Percentiles rank a stretch among this genome's conserved stretches.
phyloP scores from a whole-genome alignment of 352 stramenopile genomes.

The Globisporangium cystogenes region DNA sequence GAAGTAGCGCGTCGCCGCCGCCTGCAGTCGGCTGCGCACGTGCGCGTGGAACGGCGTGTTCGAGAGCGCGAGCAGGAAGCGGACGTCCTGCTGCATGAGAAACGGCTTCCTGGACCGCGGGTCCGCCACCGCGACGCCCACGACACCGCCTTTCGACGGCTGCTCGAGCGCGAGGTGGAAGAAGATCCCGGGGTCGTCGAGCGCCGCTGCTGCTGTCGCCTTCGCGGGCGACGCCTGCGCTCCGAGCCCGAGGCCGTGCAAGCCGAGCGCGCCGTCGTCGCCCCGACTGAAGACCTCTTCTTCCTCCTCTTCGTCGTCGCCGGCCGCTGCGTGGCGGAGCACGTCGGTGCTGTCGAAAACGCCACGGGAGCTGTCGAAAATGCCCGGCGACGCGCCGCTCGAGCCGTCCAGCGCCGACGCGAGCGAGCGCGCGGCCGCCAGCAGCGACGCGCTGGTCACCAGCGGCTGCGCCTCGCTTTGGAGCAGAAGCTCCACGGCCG shows the following conservation, averaged over 20 bases:
- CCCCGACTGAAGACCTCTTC: slow-evolving; percentile 74
- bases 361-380: background rate
- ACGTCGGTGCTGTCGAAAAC: slow-evolving; percentile 16
- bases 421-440: slow-evolving; percentile 21
- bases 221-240: background rate
- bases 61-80: slow-evolving; percentile 45
- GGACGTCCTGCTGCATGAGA: slow-evolving; percentile 39
- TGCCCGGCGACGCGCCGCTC: slow-evolving; percentile 7
- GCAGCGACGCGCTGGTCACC: slow-evolving; percentile 14
- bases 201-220: background rate
- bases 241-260: slow-evolving; percentile 19
- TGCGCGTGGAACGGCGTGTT: slow-evolving; percentile 36
- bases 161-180: slow-evolving; percentile 32
- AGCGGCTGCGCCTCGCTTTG: background rate
- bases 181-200: slow-evolving; percentile 30
- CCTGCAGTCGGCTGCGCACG: slow-evolving; percentile 30
- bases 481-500: slow-evolving; percentile 21
- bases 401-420: slow-evolving; percentile 13
- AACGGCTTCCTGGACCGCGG: slow-evolving; percentile 22
- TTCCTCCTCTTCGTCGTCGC: slow-evolving; percentile 40
- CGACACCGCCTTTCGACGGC: slow-evolving; percentile 14
- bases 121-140: slow-evolving; percentile 47
- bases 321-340: background rate
- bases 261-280: slow-evolving; percentile 39
- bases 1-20: slow-evolving; percentile 26